Evolutionary conservation across 768 basidiomycete species (phyloP), one percentile per base, ranked within the genome.

Genomic region (Suillus americanus): DNA sequence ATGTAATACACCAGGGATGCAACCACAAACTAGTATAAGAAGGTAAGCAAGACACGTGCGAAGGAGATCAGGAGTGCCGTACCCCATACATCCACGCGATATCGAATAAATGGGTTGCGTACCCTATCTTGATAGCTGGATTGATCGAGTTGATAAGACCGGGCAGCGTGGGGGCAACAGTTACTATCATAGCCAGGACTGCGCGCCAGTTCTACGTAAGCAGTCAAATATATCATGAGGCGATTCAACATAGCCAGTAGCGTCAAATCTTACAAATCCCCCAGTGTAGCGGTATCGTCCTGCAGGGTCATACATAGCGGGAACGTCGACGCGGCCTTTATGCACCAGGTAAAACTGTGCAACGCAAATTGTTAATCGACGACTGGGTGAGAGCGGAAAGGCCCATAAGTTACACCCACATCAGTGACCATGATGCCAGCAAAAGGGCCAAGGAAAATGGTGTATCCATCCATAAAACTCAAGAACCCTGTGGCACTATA

Each of bases 381-480:
- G 35, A 59, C 25, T 10, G 41, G 48, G 8, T 20, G 13, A 41
- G 20, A 12, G 45, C 61, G 33, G 33, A 56, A 9, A 61, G 6
- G 51, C 20, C 23, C 18, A 10, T 23, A 57, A 41, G 35, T n/a
- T 33, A 35, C 37, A 77, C 87, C 68, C 68, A 90, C 80, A 60
- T 84, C 82, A 38, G 82, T 80, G 60, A 85, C 83, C 81, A 89
- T 84, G 69, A 95, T 88, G 14, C 89, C 91, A 40, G 90, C 88
- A 68, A 97, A 89, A 1, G 94, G 94, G 0, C 91, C 92, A 14
- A 97, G 79, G 73, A 96, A 92, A 35, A 95, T 86, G 0, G 92
- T 90, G 72, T 95, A 95, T 5, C 91, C 92, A 23, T 83, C 84
- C 89, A 94, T 91, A 77, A 94, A 94, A 33, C 82, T 79, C 68